Conservation (phyloP, 1,139 yeast species). For the Yamadazyma siamensis region DNA sequence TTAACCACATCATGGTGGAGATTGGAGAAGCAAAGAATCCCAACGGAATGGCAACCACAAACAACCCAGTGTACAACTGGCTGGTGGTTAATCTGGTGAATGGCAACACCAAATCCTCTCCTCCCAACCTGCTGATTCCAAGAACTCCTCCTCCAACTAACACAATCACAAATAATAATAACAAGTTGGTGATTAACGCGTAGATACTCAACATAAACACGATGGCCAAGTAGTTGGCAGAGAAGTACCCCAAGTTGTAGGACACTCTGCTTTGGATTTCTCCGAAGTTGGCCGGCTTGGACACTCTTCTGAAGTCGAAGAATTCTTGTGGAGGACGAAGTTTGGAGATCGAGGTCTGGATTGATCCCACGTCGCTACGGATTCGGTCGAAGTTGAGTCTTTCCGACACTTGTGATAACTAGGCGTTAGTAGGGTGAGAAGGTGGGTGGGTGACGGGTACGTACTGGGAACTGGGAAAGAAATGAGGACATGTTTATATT, state of each 20-base stretch:
- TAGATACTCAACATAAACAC: conserved; percentile 59
- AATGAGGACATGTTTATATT: conserved; percentile 16
- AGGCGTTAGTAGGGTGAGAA: conserved; percentile 15
- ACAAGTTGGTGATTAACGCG: conserved; percentile 73
- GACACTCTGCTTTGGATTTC: conserved; percentile 87
- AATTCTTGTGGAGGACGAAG: conserved; percentile 90
- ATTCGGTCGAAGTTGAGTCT: conserved; percentile 51
- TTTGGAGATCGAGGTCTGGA: conserved; percentile 67
- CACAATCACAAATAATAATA: conserved; percentile 77
- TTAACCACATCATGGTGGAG: conserved; percentile 91
- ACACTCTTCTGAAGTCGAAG: conserved; percentile 82
- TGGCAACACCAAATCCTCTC: conserved; percentile 75
- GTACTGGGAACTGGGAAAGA: conserved; percentile 17
- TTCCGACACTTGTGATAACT: conserved; percentile 45
- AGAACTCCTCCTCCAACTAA: conserved; percentile 67
- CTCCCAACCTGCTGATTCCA: conserved; percentile 76
- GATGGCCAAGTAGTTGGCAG: conserved; percentile 79
- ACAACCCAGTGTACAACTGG: conserved; percentile 84
- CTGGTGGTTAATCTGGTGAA: conserved; percentile 70
- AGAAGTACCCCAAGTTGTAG: conserved; percentile 82
- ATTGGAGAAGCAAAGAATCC: conserved; percentile 93
- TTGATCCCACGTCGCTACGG: conserved; percentile 32
- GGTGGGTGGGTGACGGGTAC: conserved; percentile 6
- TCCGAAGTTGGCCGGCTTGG: conserved; percentile 85
- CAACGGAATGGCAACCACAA: conserved; percentile 77